A percentile compares a stretch with the other conserved stretches of the same genome.
These are phyloP conservation scores for Pythium monospermum DNA, from an alignment of 352 stramenopile species.

Conservation along the genomic window DNA sequence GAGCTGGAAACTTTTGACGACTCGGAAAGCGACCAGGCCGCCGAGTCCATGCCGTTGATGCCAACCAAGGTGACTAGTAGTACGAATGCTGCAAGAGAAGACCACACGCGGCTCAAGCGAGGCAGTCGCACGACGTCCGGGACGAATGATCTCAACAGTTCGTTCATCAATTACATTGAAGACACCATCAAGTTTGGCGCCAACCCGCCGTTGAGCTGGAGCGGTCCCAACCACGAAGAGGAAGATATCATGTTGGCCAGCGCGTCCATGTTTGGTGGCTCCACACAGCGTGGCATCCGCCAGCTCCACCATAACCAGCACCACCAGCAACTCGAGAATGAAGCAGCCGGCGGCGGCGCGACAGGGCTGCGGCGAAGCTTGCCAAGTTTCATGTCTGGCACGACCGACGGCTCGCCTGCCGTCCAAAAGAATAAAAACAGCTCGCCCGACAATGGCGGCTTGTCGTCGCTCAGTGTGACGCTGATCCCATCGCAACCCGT, in stretches of 20 bases:
- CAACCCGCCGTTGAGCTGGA: conserved; percentile 49
- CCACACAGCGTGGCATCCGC: conserved; percentile 58
- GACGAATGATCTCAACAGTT: conserved; percentile 8
- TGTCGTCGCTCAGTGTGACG: conserved; percentile 19
- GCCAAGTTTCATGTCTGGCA: conserved; percentile 23
- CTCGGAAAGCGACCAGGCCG: conserved; percentile 7
- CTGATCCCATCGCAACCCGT: conserved; percentile 19
- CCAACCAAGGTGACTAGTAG: no score
- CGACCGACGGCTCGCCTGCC: conserved; percentile 16
- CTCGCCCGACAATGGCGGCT: background rate
- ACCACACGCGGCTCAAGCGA: conserved; percentile 7
- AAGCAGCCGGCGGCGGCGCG: conserved; percentile 28
- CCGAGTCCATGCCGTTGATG: conserved; percentile 15
- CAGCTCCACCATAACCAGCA: conserved; percentile 74
- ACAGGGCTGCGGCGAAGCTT: conserved; percentile 27
- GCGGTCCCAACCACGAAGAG: conserved; percentile 55
- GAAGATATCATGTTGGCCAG: conserved; percentile 71
- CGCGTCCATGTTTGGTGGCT: conserved; percentile 62
- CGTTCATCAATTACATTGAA: conserved; percentile 36
- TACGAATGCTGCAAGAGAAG: background rate
- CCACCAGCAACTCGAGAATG: conserved; percentile 62
- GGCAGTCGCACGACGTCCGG: conserved; percentile 13
- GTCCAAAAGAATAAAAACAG: conserved; percentile 15
- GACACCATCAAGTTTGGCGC: conserved; percentile 32
- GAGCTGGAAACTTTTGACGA: conserved; percentile 12